Base-by-base conservation (phyloP, 306 rosid species). In the Quercus dentata region DNA sequence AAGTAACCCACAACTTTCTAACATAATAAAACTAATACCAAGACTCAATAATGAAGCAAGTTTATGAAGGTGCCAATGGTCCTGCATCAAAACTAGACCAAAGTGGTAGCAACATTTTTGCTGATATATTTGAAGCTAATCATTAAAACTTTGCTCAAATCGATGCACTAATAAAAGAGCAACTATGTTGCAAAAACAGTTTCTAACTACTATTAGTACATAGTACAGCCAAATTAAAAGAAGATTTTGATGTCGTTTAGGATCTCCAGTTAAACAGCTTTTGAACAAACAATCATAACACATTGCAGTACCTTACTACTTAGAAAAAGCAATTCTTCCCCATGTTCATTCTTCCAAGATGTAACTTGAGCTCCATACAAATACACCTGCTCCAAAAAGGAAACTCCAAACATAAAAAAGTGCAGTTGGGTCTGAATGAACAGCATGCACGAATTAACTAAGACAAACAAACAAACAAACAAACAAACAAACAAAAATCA, bases 341-440 rank as follows among this genome's bases (percentile, higher is more conserved):
- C 89, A 74, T 79, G 81, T 51, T 91, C 88, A 73, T 90, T 93
- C 83, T 87, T 93, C 98, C 97, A 93, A 4, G 97, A 91, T 2
- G 90, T 87, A 73, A 93, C 92, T 69, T 93, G 97, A 54, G 84
- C 97, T 2, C 97, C 94, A 4, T 89, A 89, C 44, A 93, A 63
- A 77, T 89, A 89, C 44, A 91, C 90, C 97, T 93, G 81, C 31
- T 78, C 30, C 74, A 59, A 59, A 63, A 54, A 13, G 35, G 61
- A 17, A 7, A 8, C 7, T 28, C 15, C 30, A 63, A 11, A 4
- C 17, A 27, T 23, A 28, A 52, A 28, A 73, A 28, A 17, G 25
- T 30, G 21, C 76, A 73, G 58, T 10, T 73, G 35, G 9, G 41
- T 27, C 23, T 25, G 30, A 49, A 68, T 68, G 41, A 19, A 25